Percentiles rank a stretch among this genome's conserved stretches.
Evolutionary conservation across 148 eudicot species (phyloP).

Genomic region (Chenopodium berlandieri): DNA sequence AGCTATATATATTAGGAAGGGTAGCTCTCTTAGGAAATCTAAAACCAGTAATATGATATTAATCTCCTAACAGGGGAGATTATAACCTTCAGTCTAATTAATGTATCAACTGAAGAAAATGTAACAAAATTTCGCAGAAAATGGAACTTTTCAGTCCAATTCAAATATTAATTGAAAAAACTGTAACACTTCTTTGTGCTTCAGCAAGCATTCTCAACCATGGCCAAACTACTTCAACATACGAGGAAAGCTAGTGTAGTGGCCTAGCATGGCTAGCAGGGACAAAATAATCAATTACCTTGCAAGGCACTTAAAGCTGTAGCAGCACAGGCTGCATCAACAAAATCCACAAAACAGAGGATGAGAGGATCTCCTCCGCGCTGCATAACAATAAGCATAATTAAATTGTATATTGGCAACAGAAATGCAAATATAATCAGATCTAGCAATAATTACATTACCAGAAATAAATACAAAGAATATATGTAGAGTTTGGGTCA

Average conservation of each 20-base stretch:
- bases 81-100: too few species aligned
- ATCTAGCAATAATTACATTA: not conserved
- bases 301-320: constrained; percentile 77
- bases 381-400: constrained; percentile 35
- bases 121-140: not conserved
- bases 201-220: not conserved
- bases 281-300: constrained; percentile 37
- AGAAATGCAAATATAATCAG: not conserved
- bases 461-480: not conserved
- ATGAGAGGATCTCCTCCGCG: constrained; percentile 64
- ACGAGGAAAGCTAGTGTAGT: not conserved
- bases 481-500: not conserved
- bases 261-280: not conserved
- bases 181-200: not conserved
- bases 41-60: not conserved
- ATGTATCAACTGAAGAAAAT: too few species aligned
- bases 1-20: not conserved
- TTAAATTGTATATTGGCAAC: not conserved
- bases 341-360: constrained; percentile 74
- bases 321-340: constrained; percentile 66
- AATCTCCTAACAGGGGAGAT: too few species aligned
- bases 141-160: not conserved
- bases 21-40: not conserved
- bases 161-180: not conserved
- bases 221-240: not conserved